phyloP scores from a whole-genome alignment of 2,329 filamentous ascomycete species.

The Fusarium sarcochroum region DNA sequence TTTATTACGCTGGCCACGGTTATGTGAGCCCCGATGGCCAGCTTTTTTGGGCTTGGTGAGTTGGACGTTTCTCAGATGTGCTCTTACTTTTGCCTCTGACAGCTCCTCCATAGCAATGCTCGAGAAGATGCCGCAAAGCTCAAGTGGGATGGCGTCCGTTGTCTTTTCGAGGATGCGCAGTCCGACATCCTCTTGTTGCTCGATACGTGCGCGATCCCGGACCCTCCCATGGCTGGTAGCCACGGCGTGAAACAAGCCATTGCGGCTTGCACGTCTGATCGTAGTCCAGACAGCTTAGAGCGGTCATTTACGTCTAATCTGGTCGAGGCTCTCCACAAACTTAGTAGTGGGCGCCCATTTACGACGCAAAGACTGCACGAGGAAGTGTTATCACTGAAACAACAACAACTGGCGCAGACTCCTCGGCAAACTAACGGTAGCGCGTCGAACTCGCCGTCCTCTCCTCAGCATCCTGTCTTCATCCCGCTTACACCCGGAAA shows the following conservation, averaged over 20 bases:
- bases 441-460: constrained; percentile 52
- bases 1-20: constrained; percentile 75
- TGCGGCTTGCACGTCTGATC: constrained; percentile 69
- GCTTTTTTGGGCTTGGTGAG: constrained; percentile 77
- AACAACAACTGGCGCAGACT: constrained; percentile 60
- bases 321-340: constrained; percentile 67
- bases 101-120: constrained; percentile 62
- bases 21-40: constrained; percentile 71
- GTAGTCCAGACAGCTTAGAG: constrained; percentile 60
- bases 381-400: constrained; percentile 63
- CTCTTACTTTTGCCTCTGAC: constrained; percentile 53
- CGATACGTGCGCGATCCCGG: constrained; percentile 71
- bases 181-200: constrained; percentile 74
- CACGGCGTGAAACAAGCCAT: constrained; percentile 74
- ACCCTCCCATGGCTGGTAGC: constrained; percentile 64
- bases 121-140: constrained; percentile 71
- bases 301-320: constrained; percentile 72
- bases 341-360: constrained; percentile 69
- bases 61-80: constrained; percentile 45
- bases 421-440: constrained; percentile 63
- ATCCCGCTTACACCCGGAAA: constrained; percentile 70
- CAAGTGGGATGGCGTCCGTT: constrained; percentile 75
- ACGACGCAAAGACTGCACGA: constrained; percentile 69
- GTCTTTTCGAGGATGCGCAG: constrained; percentile 72
- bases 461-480: constrained; percentile 62